These are phyloP conservation scores for Dillenia suffruticosa DNA, from an alignment of 164 flowering plant genomes.

Conservation along the genomic window DNA sequence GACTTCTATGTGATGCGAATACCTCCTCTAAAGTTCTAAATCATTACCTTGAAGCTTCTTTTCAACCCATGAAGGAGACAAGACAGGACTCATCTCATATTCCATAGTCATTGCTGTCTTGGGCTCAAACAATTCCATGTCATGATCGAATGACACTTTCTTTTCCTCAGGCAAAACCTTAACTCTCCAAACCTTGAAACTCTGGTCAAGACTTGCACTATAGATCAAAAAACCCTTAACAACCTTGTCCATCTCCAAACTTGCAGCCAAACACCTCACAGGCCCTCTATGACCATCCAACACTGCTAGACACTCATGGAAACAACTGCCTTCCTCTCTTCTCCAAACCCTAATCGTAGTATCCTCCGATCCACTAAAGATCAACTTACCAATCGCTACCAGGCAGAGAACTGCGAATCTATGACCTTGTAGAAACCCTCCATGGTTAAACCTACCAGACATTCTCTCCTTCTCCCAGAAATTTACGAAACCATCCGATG, in stretches of 20 bases:
- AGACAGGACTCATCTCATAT: conserved; percentile 34
- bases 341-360: conserved; percentile 38
- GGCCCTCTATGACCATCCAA: conserved; percentile 34
- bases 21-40: neutral
- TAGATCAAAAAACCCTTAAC: conserved; percentile 25
- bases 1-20: too few species aligned
- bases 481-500: conserved; percentile 36
- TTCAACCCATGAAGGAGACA: conserved; percentile 56
- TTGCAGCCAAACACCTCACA: conserved; percentile 33
- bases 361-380: conserved; percentile 42
- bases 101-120: conserved; percentile 6
- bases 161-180: conserved; percentile 17
- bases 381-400: conserved; percentile 16
- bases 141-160: conserved; percentile 4
- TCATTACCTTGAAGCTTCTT: conserved; percentile 27
- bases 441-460: conserved; percentile 6
- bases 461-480: conserved; percentile 39
- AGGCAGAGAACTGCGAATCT: conserved; percentile 28
- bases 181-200: conserved; percentile 34
- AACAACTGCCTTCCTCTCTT: conserved; percentile 27
- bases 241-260: conserved; percentile 18
- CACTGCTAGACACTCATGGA: conserved; percentile 29
- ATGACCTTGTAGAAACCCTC: conserved; percentile 27
- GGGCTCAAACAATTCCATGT: conserved; percentile 2
- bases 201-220: conserved; percentile 30